Base-by-base conservation (phyloP, 768 basidiomycete genomes). In the Naganishia kalamii region DNA sequence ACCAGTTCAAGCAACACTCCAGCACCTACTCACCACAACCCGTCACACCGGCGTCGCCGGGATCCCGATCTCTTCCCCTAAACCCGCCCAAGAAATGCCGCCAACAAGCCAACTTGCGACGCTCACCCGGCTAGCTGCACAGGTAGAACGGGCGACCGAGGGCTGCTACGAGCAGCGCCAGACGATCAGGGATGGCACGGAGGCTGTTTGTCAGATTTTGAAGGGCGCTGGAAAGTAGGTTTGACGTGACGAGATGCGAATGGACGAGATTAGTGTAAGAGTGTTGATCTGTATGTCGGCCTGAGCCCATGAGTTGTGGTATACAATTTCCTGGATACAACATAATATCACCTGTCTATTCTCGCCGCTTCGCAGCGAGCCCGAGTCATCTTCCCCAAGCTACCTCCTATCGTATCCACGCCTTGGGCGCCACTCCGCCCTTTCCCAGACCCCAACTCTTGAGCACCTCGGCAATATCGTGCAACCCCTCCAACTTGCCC, bases 401-500 rank as follows among this genome's bases (percentile, higher is more conserved):
- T n/a, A 12, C 10, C 46, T 17, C 54, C 54, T 19, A 66, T 25
- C 27, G 29, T 7, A 60, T 43, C 65, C 65, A 61, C 35, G 59
- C 48, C 47, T 66, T 61, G 12, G 57, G 65, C 21, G 60, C 48
- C 4, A 61, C 44, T 51, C 57, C 60, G 3, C 59, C 59, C 40
- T 66, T 61, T 17, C 76, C 76, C 50, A 77, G 49, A 30, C 72
- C 76, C 76, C 76, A 77, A 35, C 52, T 11, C 65, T 62, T 69
- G 69, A 77, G 60, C 19, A 68, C 68, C 29, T 66, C 54, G 63
- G 66, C 65, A 6, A 80, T 73, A 69, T 87, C 82, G 13, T 43
- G 51, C 17, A 33, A 52, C 10, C 85, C 85, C 46, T 90, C 88
- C 62, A 92, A 85, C 62, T 84, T 84, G 4, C 92, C 93, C 86